Conservation (phyloP, 805 yeast species). For the Metschnikowia continentalis region DNA sequence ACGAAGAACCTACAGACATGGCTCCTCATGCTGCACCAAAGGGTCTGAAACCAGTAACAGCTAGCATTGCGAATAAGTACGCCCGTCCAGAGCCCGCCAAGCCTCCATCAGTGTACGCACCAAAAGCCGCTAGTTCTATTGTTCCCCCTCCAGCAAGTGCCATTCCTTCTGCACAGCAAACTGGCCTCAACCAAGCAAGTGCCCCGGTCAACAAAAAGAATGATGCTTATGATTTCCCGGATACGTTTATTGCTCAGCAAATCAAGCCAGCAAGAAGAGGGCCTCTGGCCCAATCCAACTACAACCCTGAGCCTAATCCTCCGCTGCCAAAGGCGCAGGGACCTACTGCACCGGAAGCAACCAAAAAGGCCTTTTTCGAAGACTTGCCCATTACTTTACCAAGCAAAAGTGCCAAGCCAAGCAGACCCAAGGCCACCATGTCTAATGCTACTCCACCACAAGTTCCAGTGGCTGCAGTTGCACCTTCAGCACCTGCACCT, state of each 20-base stretch:
- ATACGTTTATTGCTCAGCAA: conserved; percentile 43
- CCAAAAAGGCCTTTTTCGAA: conserved; percentile 49
- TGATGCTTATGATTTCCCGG: conserved; percentile 78
- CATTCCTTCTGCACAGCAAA: not conserved
- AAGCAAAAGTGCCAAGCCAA: conserved; percentile 3
- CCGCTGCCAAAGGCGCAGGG: not conserved
- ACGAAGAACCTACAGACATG: conserved; percentile 11
- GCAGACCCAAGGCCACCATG: not conserved
- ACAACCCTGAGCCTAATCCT: not conserved
- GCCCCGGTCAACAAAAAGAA: conserved; percentile 40
- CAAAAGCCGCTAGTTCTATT: conserved; percentile 1
- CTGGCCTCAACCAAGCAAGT: not conserved
- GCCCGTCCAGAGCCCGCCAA: not conserved
- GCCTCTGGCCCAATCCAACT: conserved; percentile 8
- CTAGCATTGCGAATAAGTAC: conserved; percentile 1
- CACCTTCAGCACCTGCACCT: conserved; percentile 11
- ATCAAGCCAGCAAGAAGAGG: conserved; percentile 38
- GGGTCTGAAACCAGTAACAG: conserved; percentile 5
- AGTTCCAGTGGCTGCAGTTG: conserved; percentile 9
- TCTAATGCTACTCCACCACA: not conserved
- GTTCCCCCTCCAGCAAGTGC: conserved; percentile 9
- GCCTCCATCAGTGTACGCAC: not conserved
- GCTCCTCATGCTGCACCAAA: not conserved
- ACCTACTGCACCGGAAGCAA: not conserved
- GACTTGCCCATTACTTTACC: conserved; percentile 48